These are phyloP conservation scores for Fusarium palustre DNA, from an alignment of 2,329 filamentous ascomycete species.

Conservation along the genomic window DNA sequence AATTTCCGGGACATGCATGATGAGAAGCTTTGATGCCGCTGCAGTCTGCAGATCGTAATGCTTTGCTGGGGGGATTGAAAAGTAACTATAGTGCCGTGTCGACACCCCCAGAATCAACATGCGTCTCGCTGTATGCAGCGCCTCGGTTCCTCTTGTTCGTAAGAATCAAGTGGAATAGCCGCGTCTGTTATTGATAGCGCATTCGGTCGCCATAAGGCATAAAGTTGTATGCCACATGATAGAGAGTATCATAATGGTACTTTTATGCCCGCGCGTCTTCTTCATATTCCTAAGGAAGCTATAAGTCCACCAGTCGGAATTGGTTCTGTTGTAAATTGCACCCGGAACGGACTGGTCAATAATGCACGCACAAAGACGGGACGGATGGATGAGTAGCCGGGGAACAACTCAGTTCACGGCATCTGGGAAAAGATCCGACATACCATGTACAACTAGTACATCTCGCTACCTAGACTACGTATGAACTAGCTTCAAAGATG, in stretches of 20 bases:
- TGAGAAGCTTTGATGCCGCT: background rate
- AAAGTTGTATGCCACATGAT: background rate
- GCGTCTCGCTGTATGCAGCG: background rate
- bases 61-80: background rate
- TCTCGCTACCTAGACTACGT: background rate
- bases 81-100: background rate
- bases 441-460: background rate
- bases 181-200: background rate
- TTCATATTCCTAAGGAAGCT: background rate
- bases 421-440: background rate
- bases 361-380: background rate
- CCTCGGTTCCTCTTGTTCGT: background rate
- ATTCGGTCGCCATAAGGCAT: background rate
- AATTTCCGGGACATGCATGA: slow-evolving; percentile 3
- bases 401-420: background rate
- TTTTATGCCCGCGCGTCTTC: background rate
- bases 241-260: background rate
- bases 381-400: background rate
- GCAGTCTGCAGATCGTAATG: slow-evolving; percentile 5
- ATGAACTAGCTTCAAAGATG: slow-evolving; percentile 1
- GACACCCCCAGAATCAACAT: background rate
- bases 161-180: background rate
- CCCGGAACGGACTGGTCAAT: background rate
- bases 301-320: slow-evolving; percentile 2
- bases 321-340: background rate